Evolutionary conservation across 108 stramenopile genomes (phyloP), one percentile per base, ranked within the genome.

Genomic region (Skeletonema grethae): DNA sequence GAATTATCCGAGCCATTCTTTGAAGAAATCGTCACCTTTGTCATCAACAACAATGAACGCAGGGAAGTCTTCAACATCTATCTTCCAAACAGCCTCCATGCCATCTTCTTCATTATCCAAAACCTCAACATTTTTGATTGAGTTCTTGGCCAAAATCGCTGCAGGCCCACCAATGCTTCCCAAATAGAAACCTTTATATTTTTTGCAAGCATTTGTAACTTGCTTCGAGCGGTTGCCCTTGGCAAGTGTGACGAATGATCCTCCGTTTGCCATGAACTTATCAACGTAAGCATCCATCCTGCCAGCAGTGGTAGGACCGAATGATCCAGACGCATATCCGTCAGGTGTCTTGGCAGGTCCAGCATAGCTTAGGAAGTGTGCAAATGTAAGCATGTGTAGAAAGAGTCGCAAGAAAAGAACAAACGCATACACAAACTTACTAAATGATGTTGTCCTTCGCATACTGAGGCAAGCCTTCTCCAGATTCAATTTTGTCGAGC

Each of bases 1-100:
- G 0, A 22, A 16, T 85, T 83, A 96, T 48, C 94, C 95, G 35
- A 96, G 89, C 95, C 95, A 97, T 63, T 96, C 94, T 61, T 89
- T 80, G 85, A 96, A 97, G 76, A 97, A 97, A 69, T 97, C 97
- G 65, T 96, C 93, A 13, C 97, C 97, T 79, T 97, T 98, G 68
- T 97, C 97, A 72, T 98, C 96, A 7, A 97, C 94, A 30, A 98
- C 96, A 77, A 98, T 96, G 67, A 98, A 98, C 24, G 97, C 97
- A 9, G 97, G 97, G 65, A 98, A 98, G 69, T 97, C 74, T 61
- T 90, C 95, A 10, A 98, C 97, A 55, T 97, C 94, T 69, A 98
- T 98, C 82, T 97, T 96, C 96, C 96, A 97, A 28, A 98, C 95
- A 58, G 97, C 97, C 70, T 98, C 97, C 97, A 98, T 98, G 7